These are phyloP conservation scores for Leonotis leonurus DNA, from an alignment of 257 asterid species.

Conservation along the genomic window DNA sequence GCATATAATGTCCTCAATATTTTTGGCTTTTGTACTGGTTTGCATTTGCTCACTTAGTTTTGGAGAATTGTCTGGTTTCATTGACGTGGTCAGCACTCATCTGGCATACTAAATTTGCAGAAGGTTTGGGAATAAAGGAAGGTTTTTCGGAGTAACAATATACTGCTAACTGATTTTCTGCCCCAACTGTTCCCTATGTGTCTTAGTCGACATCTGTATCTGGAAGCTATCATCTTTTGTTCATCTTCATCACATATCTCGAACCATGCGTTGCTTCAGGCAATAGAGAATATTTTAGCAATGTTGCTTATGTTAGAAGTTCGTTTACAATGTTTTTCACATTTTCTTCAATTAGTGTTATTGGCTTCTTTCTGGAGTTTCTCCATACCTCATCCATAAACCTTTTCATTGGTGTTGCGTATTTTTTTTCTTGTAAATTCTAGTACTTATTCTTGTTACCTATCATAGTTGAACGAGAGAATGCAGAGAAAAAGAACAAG, in stretches of 20 bases:
- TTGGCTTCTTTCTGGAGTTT: neutral
- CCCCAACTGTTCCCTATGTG: too few species aligned
- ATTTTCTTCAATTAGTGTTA: neutral
- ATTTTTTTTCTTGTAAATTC: neutral
- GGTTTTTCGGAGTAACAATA: neutral
- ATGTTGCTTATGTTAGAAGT: constrained; percentile 9
- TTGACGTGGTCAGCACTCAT: neutral
- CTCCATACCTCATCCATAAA: neutral
- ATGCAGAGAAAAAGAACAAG: neutral
- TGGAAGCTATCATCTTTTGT: too few species aligned
- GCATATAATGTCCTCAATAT: too few species aligned
- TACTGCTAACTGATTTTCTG: neutral
- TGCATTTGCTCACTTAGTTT: neutral
- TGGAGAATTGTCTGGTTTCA: neutral
- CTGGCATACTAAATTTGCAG: neutral
- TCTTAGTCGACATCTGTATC: neutral
- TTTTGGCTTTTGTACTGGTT: too few species aligned
- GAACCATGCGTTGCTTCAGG: too few species aligned
- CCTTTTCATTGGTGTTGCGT: neutral
- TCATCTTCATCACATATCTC: neutral
- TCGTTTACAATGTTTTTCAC: neutral
- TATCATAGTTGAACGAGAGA: neutral
- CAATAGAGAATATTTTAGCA: neutral
- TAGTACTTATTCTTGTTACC: neutral
- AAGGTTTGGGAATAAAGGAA: neutral